phyloP scores from a whole-genome alignment of 2,329 filamentous ascomycete species.

The Xylariaceae sp. region DNA sequence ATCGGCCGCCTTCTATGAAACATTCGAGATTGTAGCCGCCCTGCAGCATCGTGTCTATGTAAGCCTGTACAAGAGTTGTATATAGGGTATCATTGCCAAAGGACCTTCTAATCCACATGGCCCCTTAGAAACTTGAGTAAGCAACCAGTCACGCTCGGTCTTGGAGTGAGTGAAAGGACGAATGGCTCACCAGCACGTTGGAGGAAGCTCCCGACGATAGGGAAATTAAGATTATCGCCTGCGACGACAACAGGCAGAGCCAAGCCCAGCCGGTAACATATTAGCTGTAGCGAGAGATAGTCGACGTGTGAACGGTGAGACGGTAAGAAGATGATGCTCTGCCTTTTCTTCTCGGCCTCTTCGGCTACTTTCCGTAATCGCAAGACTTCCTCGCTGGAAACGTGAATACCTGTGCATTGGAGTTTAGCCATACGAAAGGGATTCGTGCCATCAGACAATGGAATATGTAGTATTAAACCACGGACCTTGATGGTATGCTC shows the following conservation, averaged over 20 bases:
- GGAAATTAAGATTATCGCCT: conserved; percentile 94
- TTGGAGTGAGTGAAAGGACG: background rate
- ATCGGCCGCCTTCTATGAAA: conserved; percentile 93
- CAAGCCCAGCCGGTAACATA: conserved; percentile 89
- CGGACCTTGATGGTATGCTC: conserved; percentile 84
- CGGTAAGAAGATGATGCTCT: conserved; percentile 92
- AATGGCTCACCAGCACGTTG: conserved; percentile 69
- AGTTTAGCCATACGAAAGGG: conserved; percentile 7
- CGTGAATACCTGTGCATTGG: conserved; percentile 62
- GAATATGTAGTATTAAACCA: too few species aligned
- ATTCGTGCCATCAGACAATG: too few species aligned
- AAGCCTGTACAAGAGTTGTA: conserved; percentile 86
- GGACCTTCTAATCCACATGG: conserved; percentile 90
- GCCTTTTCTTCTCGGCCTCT: conserved; percentile 76
- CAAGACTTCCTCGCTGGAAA: conserved; percentile 89
- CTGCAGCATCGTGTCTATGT: conserved; percentile 87
- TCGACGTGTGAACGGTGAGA: conserved; percentile 95
- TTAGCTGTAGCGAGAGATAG: conserved; percentile 89
- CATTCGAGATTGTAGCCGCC: conserved; percentile 94
- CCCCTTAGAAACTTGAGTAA: conserved; percentile 35
- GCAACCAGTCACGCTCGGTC: background rate
- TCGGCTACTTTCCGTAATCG: conserved; percentile 76
- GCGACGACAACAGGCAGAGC: conserved; percentile 87
- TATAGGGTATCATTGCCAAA: conserved; percentile 93
- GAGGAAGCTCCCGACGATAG: conserved; percentile 79